These are phyloP conservation scores for Yamadazyma spencermartinsiae DNA, from an alignment of 1,139 yeast genomes.

Conservation along the genomic window DNA sequence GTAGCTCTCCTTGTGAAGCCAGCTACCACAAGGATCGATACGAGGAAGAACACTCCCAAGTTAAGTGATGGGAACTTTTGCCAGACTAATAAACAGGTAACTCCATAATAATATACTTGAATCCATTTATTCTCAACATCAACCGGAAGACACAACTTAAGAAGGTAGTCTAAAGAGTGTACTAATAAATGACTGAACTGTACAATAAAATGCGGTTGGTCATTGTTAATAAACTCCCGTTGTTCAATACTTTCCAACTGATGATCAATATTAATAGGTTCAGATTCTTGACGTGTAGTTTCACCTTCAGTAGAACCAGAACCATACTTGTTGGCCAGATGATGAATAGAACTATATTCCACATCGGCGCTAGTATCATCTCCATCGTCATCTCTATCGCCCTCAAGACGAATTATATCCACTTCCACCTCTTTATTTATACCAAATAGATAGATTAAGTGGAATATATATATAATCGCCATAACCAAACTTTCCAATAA, in stretches of 20 bases:
- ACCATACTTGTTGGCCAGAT: not conserved
- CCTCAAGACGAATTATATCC: not conserved
- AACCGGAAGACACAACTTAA: slow-evolving; percentile 2
- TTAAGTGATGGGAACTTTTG: not conserved
- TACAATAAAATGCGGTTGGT: slow-evolving; percentile 1
- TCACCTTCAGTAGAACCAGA: not conserved
- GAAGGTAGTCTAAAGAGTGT: slow-evolving; percentile 1
- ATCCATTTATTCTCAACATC: slow-evolving; percentile 1
- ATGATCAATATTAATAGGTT: slow-evolving; percentile 11
- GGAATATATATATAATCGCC: slow-evolving; percentile 35
- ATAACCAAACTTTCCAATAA: slow-evolving; percentile 45
- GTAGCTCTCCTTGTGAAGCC: not conserved
- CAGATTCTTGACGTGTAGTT: slow-evolving; percentile 2
- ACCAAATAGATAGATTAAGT: slow-evolving; percentile 23
- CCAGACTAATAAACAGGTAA: not conserved
- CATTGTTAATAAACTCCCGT: slow-evolving; percentile 1
- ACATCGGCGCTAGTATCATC: slow-evolving; percentile 6
- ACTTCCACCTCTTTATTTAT: slow-evolving; percentile 16
- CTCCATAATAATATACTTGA: not conserved
- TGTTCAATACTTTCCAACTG: slow-evolving; percentile 8
- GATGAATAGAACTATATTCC: slow-evolving; percentile 1
- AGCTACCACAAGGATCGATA: not conserved
- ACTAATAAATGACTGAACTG: not conserved
- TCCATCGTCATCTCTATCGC: slow-evolving; percentile 6
- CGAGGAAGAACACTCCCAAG: not conserved